These are phyloP conservation scores for Penicillium rolfsii DNA, from an alignment of 2,329 filamentous ascomycete genomes.

Conservation along the genomic window DNA sequence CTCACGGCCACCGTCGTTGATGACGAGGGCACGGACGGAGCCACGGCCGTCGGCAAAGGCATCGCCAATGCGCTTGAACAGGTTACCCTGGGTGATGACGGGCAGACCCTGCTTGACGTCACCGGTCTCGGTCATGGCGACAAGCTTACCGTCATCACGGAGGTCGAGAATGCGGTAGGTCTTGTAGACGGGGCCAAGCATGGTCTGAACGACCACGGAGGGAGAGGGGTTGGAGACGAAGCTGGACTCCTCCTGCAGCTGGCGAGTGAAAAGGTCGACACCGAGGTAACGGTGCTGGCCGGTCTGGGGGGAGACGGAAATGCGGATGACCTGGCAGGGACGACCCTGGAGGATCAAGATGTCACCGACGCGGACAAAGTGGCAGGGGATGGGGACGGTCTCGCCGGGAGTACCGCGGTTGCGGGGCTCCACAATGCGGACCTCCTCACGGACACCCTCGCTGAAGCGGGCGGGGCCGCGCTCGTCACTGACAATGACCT, in stretches of 20 bases:
- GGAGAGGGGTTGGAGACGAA: conserved; percentile 97
- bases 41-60: conserved; percentile 91
- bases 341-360: conserved; percentile 98
- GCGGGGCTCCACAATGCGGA: conserved; percentile 57
- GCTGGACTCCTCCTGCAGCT: conserved; percentile 97
- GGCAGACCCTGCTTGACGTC: conserved; percentile 96
- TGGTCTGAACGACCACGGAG: conserved; percentile 97
- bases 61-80: conserved; percentile 77
- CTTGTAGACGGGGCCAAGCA: conserved; percentile 99
- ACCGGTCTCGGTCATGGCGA: conserved; percentile 98
- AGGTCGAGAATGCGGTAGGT: conserved; percentile 99
- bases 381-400: conserved; percentile 97
- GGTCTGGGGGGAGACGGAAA: conserved; percentile 96
- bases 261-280: conserved; percentile 99
- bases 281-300: conserved; percentile 99
- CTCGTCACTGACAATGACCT: conserved; percentile 48
- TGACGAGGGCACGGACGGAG: conserved; percentile 91
- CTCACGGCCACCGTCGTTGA: conserved; percentile 90
- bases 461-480: conserved; percentile 51
- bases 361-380: conserved; percentile 99
- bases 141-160: conserved; percentile 77
- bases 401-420: conserved; percentile 60
- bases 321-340: conserved; percentile 99
- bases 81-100: conserved; percentile 92
- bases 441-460: conserved; percentile 49